Conservation (phyloP, 805 yeast genomes). For the Naumovozyma castellii region DNA sequence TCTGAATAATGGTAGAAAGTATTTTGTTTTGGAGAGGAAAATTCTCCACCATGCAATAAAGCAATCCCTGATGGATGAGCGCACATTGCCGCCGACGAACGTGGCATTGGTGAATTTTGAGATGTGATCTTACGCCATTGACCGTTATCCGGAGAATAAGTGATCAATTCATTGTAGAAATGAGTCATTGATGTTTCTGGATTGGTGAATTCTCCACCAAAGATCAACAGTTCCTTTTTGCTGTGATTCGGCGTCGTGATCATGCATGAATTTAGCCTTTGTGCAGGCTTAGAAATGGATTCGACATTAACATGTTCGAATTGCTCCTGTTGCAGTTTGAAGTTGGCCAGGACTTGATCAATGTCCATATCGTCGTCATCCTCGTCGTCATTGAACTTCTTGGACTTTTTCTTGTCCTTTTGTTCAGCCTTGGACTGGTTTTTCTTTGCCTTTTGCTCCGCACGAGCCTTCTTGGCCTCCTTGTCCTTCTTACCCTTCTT, state of each 20-base stretch:
- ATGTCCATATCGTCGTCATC: conserved; percentile 77
- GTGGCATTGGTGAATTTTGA: conserved; percentile 81
- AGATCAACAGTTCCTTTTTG: conserved; percentile 66
- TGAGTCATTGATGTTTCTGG: conserved; percentile 40
- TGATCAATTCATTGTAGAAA: conserved; percentile 73
- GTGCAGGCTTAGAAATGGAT: conserved; percentile 49
- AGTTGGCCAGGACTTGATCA: conserved; percentile 70
- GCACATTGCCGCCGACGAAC: conserved; percentile 90
- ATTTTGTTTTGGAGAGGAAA: conserved; percentile 89
- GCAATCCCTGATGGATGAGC: conserved; percentile 86
- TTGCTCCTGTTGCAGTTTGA: conserved; percentile 69
- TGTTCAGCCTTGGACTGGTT: conserved; percentile 60
- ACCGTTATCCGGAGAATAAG: conserved; percentile 67
- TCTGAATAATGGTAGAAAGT: conserved; percentile 95
- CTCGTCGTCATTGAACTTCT: conserved; percentile 58
- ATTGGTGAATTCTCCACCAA: conserved; percentile 77
- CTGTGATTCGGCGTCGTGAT: conserved; percentile 68
- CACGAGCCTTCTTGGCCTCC: conserved; percentile 83
- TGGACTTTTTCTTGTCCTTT: conserved; percentile 65
- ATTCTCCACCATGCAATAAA: conserved; percentile 90
- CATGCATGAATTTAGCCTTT: conserved; percentile 65
- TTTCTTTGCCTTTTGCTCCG: conserved; percentile 75
- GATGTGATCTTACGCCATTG: conserved; percentile 74
- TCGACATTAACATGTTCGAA: conserved; percentile 64
- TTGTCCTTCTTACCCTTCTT: conserved; percentile 79